These are phyloP conservation scores for Fusarium kyushuense DNA, from an alignment of 2,329 filamentous ascomycete genomes.

Conservation along the genomic window DNA sequence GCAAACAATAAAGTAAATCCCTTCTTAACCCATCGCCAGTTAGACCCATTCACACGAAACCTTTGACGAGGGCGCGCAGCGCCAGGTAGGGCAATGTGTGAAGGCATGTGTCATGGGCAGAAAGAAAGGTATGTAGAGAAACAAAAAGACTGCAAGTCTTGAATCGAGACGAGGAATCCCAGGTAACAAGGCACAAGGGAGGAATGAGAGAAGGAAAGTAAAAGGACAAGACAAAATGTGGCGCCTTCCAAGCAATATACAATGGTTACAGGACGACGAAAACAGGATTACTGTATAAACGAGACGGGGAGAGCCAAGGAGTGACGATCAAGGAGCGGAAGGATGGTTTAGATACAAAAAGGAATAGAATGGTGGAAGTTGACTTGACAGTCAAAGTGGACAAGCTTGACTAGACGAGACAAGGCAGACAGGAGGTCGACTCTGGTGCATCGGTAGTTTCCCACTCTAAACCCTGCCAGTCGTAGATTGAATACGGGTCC, in stretches of 20 bases:
- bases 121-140: slow-evolving; percentile 14
- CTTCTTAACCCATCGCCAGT: slow-evolving; percentile 33
- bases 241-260: slow-evolving; percentile 13
- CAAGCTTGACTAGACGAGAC: slow-evolving; percentile 3
- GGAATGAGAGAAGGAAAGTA: neutral
- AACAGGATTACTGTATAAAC: slow-evolving; percentile 8
- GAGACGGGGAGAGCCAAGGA: neutral
- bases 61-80: slow-evolving; percentile 31
- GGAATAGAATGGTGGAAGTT: slow-evolving; percentile 11
- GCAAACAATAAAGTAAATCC: slow-evolving; percentile 9
- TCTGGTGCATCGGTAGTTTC: slow-evolving; percentile 8
- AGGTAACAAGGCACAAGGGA: slow-evolving; percentile 2
- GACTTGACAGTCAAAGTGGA: slow-evolving; percentile 21
- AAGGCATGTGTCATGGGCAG: slow-evolving; percentile 34
- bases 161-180: neutral
- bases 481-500: slow-evolving; percentile 20
- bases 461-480: slow-evolving; percentile 8
- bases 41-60: slow-evolving; percentile 31
- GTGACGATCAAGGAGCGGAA: slow-evolving; percentile 2
- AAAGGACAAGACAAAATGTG: slow-evolving; percentile 2
- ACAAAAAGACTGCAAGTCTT: neutral
- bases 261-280: neutral
- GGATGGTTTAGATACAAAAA: neutral
- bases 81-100: slow-evolving; percentile 32
- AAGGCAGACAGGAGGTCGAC: slow-evolving; percentile 17